A percentile compares a stretch with the other conserved stretches of the same genome.
These are phyloP conservation scores for Crithidia mellificae DNA, from an alignment of 208 protist species.

Conservation along the genomic window DNA sequence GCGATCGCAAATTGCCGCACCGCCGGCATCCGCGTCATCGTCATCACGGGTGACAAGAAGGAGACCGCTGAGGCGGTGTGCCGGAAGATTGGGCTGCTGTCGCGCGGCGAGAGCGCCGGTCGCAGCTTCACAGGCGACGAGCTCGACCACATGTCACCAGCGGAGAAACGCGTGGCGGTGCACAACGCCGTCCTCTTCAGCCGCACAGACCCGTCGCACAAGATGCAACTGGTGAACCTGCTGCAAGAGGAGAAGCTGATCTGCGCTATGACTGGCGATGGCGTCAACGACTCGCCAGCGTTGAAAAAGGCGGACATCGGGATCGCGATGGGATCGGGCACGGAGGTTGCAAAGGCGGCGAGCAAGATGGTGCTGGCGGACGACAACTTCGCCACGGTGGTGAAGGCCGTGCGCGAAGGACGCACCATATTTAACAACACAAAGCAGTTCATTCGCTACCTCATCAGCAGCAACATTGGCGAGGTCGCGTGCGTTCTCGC, in stretches of 20 bases:
- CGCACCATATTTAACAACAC: conserved; percentile 97
- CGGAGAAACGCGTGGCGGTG: conserved; percentile 58
- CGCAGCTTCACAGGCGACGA: conserved; percentile 77
- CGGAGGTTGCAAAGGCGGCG: conserved; percentile 97
- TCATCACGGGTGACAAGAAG: conserved; percentile 97
- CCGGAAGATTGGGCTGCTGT: conserved; percentile 92
- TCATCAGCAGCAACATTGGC: conserved; percentile 97
- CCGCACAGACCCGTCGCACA: conserved; percentile 83
- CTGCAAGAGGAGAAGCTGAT: conserved; percentile 85
- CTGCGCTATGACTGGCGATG: conserved; percentile 92
- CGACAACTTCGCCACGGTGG: conserved; percentile 97
- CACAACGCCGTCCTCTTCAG: conserved; percentile 78
- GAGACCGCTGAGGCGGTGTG: conserved; percentile 96
- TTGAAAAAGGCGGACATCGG: conserved; percentile 98
- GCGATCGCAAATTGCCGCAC: conserved; percentile 91
- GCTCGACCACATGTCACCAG: conserved; percentile 64
- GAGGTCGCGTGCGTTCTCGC: conserved; percentile 92
- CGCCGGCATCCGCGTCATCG: conserved; percentile 97
- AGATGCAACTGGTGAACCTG: conserved; percentile 85
- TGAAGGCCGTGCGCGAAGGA: conserved; percentile 95
- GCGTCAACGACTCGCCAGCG: conserved; percentile 95
- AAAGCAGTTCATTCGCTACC: conserved; percentile 98
- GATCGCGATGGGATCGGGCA: conserved; percentile 98
- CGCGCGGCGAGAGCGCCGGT: conserved; percentile 29
- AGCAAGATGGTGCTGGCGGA: conserved; percentile 96